Evolutionary conservation across 495 filamentous ascomycete species (phyloP).

Genomic region (Podospora anserina): DNA sequence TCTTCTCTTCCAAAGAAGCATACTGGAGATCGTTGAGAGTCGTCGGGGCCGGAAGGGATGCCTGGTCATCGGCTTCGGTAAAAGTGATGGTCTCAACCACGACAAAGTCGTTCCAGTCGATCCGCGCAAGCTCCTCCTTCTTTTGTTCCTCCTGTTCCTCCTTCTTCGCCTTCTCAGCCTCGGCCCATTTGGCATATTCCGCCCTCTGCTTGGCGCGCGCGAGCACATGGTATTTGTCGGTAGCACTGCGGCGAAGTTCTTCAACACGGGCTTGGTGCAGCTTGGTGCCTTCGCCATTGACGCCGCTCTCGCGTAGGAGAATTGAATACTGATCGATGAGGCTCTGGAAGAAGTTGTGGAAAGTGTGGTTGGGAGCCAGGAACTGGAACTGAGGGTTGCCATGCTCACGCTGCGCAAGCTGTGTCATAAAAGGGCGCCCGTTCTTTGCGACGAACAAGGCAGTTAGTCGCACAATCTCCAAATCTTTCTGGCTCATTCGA

Average conservation of each 20-base stretch:
- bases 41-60: slow-evolving; percentile 82
- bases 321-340: slow-evolving; percentile 93
- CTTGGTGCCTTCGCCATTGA: slow-evolving; percentile 62
- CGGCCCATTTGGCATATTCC: slow-evolving; percentile 80
- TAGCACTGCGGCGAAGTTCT: slow-evolving; percentile 71
- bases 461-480: slow-evolving; percentile 87
- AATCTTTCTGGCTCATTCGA: slow-evolving; percentile 90
- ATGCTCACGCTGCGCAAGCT: slow-evolving; percentile 79
- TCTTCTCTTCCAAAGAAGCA: slow-evolving; percentile 91
- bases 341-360: slow-evolving; percentile 90
- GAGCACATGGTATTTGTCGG: slow-evolving; percentile 76
- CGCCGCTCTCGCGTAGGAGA: slow-evolving; percentile 66
- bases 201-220: slow-evolving; percentile 77
- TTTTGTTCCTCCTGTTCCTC: slow-evolving; percentile 87
- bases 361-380: slow-evolving; percentile 87
- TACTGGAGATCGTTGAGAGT: slow-evolving; percentile 87
- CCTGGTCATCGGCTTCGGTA: slow-evolving; percentile 81
- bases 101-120: slow-evolving; percentile 98
- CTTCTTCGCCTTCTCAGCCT: slow-evolving; percentile 81
- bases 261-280: slow-evolving; percentile 65
- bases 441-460: slow-evolving; percentile 88
- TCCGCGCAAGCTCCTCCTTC: slow-evolving; percentile 77
- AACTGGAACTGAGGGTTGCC: slow-evolving; percentile 97
- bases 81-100: slow-evolving; percentile 96
- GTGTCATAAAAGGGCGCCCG: slow-evolving; percentile 85